Evolutionary conservation across 352 stramenopile genomes (phyloP).

Genomic region (Stramenopiles sp.): DNA sequence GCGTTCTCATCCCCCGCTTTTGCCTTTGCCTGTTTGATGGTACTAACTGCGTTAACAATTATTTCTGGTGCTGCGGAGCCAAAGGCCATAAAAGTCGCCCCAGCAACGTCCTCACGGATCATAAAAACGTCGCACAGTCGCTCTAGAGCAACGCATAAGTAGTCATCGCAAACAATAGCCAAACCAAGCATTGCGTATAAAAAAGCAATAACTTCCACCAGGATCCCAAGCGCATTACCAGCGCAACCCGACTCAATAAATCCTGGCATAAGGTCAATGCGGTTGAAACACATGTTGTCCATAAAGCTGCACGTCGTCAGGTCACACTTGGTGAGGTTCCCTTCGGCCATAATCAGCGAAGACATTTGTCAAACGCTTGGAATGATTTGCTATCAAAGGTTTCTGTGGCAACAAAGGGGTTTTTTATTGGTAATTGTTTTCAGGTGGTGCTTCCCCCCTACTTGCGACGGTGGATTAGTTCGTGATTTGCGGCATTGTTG

Average conservation of each 20-base stretch:
- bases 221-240: slow-evolving; percentile 28
- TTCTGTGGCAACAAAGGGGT: too few relatives aligned
- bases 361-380: too few relatives aligned
- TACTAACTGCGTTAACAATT: slow-evolving; percentile 52
- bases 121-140: slow-evolving; percentile 39
- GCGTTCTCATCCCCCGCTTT: slow-evolving; percentile 21
- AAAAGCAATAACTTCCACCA: slow-evolving; percentile 39
- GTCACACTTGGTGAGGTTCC: too few relatives aligned
- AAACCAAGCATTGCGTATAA: slow-evolving; percentile 55
- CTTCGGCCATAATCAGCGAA: too few relatives aligned
- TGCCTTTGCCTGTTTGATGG: slow-evolving; percentile 22
- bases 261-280: not conserved
- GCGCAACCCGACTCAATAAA: not conserved
- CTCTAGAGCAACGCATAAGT: slow-evolving; percentile 54
- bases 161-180: slow-evolving; percentile 63
- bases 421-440: too few relatives aligned
- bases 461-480: too few relatives aligned
- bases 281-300: not conserved
- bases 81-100: slow-evolving; percentile 55
- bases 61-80: slow-evolving; percentile 53
- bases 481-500: too few relatives aligned
- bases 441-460: too few relatives aligned
- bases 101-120: slow-evolving; percentile 47
- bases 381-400: too few relatives aligned
- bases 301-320: not conserved